Percentiles rank a stretch among this genome's conserved stretches.
Conservation (phyloP, 139 green algal species). For the Chlorella sp. region DNA sequence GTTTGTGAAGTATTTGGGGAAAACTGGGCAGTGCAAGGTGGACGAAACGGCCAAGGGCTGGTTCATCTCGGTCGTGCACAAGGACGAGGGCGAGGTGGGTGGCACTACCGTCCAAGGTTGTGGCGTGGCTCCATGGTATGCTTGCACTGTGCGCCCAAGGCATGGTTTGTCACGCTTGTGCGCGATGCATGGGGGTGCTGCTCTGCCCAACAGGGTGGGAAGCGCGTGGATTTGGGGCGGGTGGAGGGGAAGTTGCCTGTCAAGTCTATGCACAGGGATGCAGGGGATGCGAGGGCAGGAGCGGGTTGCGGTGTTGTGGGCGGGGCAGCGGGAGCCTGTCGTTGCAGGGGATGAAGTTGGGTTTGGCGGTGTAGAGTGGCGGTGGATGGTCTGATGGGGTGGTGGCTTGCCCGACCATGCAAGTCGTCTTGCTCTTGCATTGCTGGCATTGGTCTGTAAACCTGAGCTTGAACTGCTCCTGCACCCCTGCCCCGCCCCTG, state of each 20-base stretch:
- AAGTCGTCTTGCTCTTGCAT: no score
- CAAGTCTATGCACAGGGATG: no score
- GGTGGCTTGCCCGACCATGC: no score
- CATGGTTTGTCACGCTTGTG: no score
- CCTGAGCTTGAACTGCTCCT: no score
- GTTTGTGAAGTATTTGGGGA: conserved; percentile 85
- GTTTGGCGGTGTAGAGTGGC: neutral
- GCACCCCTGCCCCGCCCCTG: no score
- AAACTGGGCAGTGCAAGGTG: conserved; percentile 87
- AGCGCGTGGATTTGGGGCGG: no score
- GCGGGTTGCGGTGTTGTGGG: neutral
- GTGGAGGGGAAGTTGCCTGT: no score
- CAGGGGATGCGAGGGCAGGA: neutral
- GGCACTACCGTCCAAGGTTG: neutral
- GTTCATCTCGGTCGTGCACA: conserved; percentile 79
- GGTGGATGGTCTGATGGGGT: no score
- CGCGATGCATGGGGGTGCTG: neutral
- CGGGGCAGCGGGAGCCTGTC: neutral
- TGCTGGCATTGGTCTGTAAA: no score
- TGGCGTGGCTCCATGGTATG: no score
- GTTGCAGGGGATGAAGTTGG: neutral
- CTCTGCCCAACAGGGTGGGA: neutral
- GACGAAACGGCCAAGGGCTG: conserved; percentile 96
- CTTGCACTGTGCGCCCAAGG: no score
- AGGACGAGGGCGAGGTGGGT: conserved; percentile 47